phyloP scores from a whole-genome alignment of 2,329 filamentous ascomycete genomes.

The Aspergillus proliferans region DNA sequence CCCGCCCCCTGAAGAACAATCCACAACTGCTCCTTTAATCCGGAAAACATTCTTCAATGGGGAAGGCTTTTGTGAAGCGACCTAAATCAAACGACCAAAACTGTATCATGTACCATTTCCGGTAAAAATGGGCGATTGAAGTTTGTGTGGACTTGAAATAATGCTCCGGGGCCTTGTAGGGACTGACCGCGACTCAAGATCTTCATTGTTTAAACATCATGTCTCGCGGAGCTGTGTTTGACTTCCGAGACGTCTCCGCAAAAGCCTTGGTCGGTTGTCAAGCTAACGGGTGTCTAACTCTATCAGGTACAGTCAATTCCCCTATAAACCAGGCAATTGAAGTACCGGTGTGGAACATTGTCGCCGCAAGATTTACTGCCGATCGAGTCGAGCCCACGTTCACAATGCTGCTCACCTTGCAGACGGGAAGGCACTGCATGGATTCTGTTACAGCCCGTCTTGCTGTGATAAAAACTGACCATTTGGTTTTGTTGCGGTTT shows the following conservation, averaged over 20 bases:
- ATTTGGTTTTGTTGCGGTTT: not conserved
- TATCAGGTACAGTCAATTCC: not conserved
- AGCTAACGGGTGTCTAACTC: not conserved
- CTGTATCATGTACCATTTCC: no score
- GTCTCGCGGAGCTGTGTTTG: not conserved
- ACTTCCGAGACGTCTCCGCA: not conserved
- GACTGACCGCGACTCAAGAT: not conserved
- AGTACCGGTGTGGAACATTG: not conserved
- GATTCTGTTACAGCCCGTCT: not conserved
- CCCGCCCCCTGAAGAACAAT: no score
- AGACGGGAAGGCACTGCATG: not conserved
- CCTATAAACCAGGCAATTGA: not conserved
- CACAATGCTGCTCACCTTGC: not conserved
- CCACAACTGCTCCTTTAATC: no score
- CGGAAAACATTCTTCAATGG: no score
- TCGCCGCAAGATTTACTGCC: not conserved
- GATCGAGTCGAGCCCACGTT: not conserved
- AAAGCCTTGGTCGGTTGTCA: not conserved
- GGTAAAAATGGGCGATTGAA: no score
- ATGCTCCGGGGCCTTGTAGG: not conserved
- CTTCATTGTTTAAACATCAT: not conserved
- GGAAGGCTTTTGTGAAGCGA: no score
- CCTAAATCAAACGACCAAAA: no score
- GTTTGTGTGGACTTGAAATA: no score
- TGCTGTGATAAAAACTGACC: not conserved